phyloP scores from a whole-genome alignment of 1,284 basidiomycete species.

The Ceratobasidium sp. region DNA sequence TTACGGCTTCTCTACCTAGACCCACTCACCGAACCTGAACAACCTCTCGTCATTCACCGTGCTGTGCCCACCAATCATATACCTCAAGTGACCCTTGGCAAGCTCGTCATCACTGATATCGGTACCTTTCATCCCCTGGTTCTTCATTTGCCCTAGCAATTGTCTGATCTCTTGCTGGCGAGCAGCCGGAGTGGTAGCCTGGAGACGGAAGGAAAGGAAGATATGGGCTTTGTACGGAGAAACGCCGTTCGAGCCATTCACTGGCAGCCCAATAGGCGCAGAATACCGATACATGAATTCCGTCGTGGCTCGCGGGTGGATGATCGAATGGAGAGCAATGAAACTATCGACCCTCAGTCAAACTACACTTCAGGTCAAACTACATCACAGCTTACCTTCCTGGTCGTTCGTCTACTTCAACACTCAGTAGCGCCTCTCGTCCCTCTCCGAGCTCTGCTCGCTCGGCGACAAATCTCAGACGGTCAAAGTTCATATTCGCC shows the following conservation, averaged over 20 bases:
- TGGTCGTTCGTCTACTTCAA: slow-evolving; percentile 90
- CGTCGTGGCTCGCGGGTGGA: slow-evolving; percentile 92
- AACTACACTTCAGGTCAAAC: neutral
- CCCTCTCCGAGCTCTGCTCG: slow-evolving; percentile 97
- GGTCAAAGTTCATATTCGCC: slow-evolving; percentile 99
- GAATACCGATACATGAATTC: slow-evolving; percentile 96
- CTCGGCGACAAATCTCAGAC: slow-evolving; percentile 95
- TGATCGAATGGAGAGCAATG: slow-evolving; percentile 82
- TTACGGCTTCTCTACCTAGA: slow-evolving; percentile 48
- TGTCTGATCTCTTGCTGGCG: slow-evolving; percentile 73
- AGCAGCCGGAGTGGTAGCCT: slow-evolving; percentile 57
- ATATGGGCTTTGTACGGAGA: slow-evolving; percentile 66
- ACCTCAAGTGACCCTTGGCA: slow-evolving; percentile 92
- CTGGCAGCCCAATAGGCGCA: slow-evolving; percentile 54
- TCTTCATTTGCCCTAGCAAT: slow-evolving; percentile 68
- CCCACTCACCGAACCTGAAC: slow-evolving; percentile 82
- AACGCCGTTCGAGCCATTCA: slow-evolving; percentile 41
- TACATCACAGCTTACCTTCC: slow-evolving; percentile 76
- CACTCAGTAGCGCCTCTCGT: slow-evolving; percentile 89
- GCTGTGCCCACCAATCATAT: slow-evolving; percentile 89
- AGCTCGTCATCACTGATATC: slow-evolving; percentile 97
- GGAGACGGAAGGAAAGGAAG: slow-evolving; percentile 90
- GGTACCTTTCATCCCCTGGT: slow-evolving; percentile 77
- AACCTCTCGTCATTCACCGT: slow-evolving; percentile 85
- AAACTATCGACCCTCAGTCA: slow-evolving; percentile 63